Evolutionary conservation across 768 basidiomycete species (phyloP), one percentile per base, ranked within the genome.

Genomic region (Daedaleopsis sinensis): DNA sequence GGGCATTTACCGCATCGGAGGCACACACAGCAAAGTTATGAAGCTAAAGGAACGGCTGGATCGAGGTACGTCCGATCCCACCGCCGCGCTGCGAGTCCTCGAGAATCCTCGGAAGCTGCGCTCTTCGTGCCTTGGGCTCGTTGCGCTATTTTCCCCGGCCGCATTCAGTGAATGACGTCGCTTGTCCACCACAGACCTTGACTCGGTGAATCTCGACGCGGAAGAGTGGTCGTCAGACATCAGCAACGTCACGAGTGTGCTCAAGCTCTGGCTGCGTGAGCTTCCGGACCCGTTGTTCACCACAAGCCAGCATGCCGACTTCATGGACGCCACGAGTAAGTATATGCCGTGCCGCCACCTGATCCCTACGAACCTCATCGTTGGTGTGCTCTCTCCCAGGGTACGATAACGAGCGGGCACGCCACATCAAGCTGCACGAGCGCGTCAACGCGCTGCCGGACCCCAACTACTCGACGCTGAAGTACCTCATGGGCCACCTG

Each of bases 361-460:
- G 48, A 32, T 27, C 24, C 11, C 19, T 27, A 42, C 46, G 32
- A 37, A 15, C 9, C 23, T 58, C 18, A 36, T 13, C 27, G 16
- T 27, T 19, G 16, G 39, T 51, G 11, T 43, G 23, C 21, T 49
- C 32, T 55, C 49, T 48, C 56, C 16, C 67, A 95, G 91, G 88
- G 71, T 91, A 91, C 64, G 97, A 98, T 57, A 97, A 96, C 70
- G 96, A 97, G 66, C 87, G 96, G 53, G 78, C 98, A 65, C 85
- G 96, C 61, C 96, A 98, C 69, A 98, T 99, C 65, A 87, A 96
- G 52, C 78, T 98, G 55, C 97, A 99, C 70, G 97, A 98, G 71
- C 88, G 95, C 49, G 95, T 99, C 49, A 99, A 99, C 69, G 96
- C 98, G 66, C 82, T 99, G 55, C 96, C 97, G 13, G 97, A 99